Evolutionary conservation across 192 early-diverging fungal genomes (phyloP).

Genomic region (Coemansia sp.): DNA sequence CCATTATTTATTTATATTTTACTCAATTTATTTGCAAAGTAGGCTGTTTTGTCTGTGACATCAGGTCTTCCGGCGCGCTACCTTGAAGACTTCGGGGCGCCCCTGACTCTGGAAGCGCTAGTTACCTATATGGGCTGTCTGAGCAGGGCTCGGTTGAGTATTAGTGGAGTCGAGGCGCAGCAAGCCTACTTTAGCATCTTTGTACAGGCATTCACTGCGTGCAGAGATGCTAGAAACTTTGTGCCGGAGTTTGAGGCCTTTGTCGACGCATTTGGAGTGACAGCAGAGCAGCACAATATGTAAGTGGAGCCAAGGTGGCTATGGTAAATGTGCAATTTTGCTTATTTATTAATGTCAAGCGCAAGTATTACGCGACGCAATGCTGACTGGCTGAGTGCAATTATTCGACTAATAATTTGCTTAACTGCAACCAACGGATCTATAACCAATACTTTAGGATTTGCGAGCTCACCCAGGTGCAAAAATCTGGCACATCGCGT

Average conservation of each 20-base stretch:
- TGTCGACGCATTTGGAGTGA: constrained; percentile 30
- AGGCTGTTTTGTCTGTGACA: constrained; percentile 26
- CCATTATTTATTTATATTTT: not conserved
- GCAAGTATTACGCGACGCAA: too few relatives aligned
- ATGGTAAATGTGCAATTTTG: too few relatives aligned
- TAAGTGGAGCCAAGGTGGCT: constrained; percentile 13
- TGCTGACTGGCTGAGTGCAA: too few relatives aligned
- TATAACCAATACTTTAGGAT: constrained; percentile 19
- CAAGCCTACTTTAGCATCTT: constrained; percentile 30
- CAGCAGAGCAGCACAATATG: constrained; percentile 24
- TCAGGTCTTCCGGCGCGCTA: constrained; percentile 25
- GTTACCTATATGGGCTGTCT: constrained; percentile 50
- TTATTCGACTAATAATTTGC: not conserved
- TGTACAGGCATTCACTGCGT: constrained; percentile 17
- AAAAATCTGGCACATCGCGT: constrained; percentile 26
- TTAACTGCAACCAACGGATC: too few relatives aligned
- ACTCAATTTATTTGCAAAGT: not conserved
- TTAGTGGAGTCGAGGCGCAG: constrained; percentile 3
- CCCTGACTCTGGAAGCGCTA: constrained; percentile 51
- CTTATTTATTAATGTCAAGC: too few relatives aligned
- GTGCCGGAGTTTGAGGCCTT: constrained; percentile 29
- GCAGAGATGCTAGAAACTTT: constrained; percentile 15
- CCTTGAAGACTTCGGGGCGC: constrained; percentile 58
- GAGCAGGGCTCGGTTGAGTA: constrained; percentile 36
- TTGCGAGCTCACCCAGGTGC: constrained; percentile 12